phyloP scores from a whole-genome alignment of 768 basidiomycete species.

The Kwoniella newhampshirensis region DNA sequence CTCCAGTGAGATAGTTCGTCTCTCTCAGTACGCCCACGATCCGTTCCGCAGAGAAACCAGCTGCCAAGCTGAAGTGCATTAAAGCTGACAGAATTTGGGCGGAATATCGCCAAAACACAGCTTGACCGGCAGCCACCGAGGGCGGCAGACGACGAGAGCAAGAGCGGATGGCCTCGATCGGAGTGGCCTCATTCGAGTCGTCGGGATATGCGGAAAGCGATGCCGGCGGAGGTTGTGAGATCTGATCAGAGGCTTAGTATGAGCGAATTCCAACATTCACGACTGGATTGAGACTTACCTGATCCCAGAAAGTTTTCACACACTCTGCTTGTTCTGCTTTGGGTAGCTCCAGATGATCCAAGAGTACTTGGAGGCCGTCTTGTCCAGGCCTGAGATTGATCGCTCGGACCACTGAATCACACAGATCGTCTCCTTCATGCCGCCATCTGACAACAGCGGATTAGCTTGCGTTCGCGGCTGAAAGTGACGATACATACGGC shows the following conservation, averaged over 20 bases:
- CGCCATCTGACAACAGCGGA: slow-evolving; percentile 20
- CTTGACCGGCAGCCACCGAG: slow-evolving; percentile 44
- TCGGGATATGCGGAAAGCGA: slow-evolving; percentile 5
- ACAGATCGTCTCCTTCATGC: slow-evolving; percentile 32
- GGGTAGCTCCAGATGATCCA: slow-evolving; percentile 30
- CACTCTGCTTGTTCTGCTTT: slow-evolving; percentile 19
- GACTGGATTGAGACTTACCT: slow-evolving; percentile 20
- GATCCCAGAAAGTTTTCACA: slow-evolving; percentile 39
- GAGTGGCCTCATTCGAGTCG: slow-evolving; percentile 9
- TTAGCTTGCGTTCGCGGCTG: background rate
- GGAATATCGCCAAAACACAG: slow-evolving; percentile 51
- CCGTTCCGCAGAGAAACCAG: slow-evolving; percentile 44
- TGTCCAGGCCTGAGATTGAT: slow-evolving; percentile 39
- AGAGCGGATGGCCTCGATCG: background rate
- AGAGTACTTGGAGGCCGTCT: slow-evolving; percentile 36
- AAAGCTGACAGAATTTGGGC: slow-evolving; percentile 45
- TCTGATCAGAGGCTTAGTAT: background rate
- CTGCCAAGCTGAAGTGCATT: slow-evolving; percentile 47
- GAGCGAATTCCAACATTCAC: background rate
- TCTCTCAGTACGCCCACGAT: slow-evolving; percentile 44
- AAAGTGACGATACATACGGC: slow-evolving; percentile 15
- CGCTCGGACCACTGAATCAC: slow-evolving; percentile 37
- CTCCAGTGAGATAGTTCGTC: slow-evolving; percentile 49
- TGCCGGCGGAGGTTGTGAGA: slow-evolving; percentile 16
- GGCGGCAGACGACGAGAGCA: slow-evolving; percentile 18